Percentiles rank a stretch among this genome's conserved stretches.
phyloP scores from a whole-genome alignment of 1,284 basidiomycete species.

The Ceratobasidium sp. region DNA sequence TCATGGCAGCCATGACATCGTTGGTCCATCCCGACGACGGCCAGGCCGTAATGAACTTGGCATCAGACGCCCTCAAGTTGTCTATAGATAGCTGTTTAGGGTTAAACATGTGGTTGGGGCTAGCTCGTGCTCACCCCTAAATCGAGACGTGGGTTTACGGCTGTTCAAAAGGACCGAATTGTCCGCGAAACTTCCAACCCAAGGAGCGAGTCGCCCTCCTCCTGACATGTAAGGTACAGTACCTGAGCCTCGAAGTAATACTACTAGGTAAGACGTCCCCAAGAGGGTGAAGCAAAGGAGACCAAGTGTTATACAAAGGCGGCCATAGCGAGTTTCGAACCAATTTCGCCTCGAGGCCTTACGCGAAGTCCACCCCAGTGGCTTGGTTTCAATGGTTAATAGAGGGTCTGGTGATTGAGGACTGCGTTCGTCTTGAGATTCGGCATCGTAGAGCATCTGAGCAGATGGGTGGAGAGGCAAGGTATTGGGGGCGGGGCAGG shows the following conservation, averaged over 20 bases:
- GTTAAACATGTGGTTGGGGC: not conserved
- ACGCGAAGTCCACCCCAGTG: not conserved
- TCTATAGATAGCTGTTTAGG: not conserved
- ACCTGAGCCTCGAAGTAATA: not conserved
- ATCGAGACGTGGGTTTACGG: not conserved
- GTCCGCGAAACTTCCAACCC: not conserved
- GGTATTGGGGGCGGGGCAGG: no score
- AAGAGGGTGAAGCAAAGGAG: not conserved
- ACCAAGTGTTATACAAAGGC: not conserved
- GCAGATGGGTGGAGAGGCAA: not conserved
- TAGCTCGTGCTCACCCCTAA: conserved; percentile 1
- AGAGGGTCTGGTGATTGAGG: conserved; percentile 11
- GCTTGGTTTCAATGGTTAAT: not conserved
- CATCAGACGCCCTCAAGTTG: conserved; percentile 3
- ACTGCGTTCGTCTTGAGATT: conserved; percentile 5
- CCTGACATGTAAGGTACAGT: not conserved
- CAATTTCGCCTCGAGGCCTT: not conserved
- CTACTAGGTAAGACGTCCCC: not conserved
- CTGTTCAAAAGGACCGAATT: conserved; percentile 1
- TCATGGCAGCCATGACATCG: conserved; percentile 57
- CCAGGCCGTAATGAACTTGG: conserved; percentile 33
- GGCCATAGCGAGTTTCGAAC: conserved; percentile 6
- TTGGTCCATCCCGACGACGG: conserved; percentile 44
- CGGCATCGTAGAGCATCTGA: not conserved
- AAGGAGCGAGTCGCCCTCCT: not conserved